Percentiles rank a stretch among this genome's conserved stretches.
Evolutionary conservation across 306 rosid genomes (phyloP).

Genomic region (Malus orientalis): DNA sequence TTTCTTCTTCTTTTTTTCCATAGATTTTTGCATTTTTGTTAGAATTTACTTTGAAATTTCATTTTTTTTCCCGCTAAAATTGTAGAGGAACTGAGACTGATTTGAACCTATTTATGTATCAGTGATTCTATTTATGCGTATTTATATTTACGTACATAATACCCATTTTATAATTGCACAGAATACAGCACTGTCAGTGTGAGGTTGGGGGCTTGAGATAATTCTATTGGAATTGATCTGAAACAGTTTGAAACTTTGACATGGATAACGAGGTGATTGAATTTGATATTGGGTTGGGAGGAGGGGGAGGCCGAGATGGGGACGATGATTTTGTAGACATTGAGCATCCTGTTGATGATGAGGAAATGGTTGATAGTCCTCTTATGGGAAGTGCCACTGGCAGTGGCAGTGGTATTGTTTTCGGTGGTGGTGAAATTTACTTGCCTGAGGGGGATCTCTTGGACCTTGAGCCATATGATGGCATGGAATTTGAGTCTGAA

Average conservation of each 20-base stretch:
- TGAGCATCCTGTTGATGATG: conserved; percentile 65
- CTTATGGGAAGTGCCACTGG: conserved; percentile 25
- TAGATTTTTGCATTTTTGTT: background rate
- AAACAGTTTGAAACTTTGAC: background rate
- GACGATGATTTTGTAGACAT: conserved; percentile 62
- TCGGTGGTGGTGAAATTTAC: conserved; percentile 39
- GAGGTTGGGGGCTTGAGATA: conserved; percentile 3
- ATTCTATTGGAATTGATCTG: background rate
- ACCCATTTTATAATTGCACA: background rate
- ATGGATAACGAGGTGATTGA: conserved; percentile 85
- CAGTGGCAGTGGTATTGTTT: conserved; percentile 16
- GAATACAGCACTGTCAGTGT: background rate
- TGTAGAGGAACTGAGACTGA: background rate
- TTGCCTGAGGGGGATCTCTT: conserved; percentile 81
- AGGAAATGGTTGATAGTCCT: conserved; percentile 64
- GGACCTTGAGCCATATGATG: conserved; percentile 91
- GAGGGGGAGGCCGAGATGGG: conserved; percentile 51
- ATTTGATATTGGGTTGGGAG: conserved; percentile 87
- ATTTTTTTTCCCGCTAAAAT: background rate
- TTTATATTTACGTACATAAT: background rate
- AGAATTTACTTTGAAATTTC: background rate
- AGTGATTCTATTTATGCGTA: background rate
- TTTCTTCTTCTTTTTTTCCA: background rate
- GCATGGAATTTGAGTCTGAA: conserved; percentile 98
- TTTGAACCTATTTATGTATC: background rate